Conservation (phyloP, 345 rosid species). For the Salix purpurea region DNA sequence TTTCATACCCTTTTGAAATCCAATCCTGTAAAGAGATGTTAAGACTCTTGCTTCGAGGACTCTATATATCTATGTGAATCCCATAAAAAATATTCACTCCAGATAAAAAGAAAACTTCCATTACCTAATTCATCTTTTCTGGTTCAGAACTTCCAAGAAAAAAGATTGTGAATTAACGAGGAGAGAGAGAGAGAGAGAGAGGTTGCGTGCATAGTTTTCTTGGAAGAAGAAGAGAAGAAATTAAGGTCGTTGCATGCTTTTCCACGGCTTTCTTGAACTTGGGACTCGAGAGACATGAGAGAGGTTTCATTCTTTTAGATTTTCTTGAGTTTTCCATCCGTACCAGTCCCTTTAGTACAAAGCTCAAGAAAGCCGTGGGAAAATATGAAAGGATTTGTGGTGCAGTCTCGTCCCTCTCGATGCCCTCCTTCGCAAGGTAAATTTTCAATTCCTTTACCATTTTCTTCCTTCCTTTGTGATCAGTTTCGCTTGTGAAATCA, state of each 20-base stretch:
- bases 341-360: conserved; percentile 4
- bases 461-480: neutral
- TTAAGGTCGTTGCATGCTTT: conserved; percentile 32
- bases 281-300: neutral
- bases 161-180: neutral
- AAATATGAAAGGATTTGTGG: conserved; percentile 28
- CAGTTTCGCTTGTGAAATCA: neutral
- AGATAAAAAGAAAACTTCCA: neutral
- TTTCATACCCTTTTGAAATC: neutral
- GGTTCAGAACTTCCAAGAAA: neutral
- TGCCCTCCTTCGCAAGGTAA: neutral
- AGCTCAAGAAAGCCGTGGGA: conserved; percentile 39
- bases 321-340: neutral
- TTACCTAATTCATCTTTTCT: neutral
- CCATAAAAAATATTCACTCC: neutral
- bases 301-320: neutral
- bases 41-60: neutral
- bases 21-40: neutral
- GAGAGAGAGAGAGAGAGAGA: neutral
- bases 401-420: neutral
- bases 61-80: neutral
- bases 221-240: neutral
- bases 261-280: conserved; percentile 51
- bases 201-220: neutral
- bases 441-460: neutral